Evolutionary conservation across 2,329 filamentous ascomycete species (phyloP), one percentile per base, ranked within the genome.

Genomic region (Penicillium sp.): DNA sequence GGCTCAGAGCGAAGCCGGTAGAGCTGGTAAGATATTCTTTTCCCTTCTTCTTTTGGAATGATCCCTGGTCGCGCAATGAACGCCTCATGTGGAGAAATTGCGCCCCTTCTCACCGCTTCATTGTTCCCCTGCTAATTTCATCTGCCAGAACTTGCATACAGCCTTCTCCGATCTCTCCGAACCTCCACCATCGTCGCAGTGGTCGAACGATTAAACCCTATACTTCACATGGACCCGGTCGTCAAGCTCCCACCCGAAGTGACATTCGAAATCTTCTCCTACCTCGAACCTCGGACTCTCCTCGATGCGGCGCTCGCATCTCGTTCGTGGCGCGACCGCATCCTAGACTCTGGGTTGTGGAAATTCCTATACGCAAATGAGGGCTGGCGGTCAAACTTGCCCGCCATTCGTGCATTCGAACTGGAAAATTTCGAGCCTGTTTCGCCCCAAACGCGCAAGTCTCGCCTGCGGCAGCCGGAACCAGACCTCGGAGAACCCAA

Each of bases 161-260:
- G 85, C 43, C 82, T 96, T 22, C 81, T 97, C 52, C 84, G 88
- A 55, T 87, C 88, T 53, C 80, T 97, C 27, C 90, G 89, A 16
- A 95, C 91, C 1, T 89, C 89, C 6, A 85, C 87, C 50, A 87
- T 97, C 56, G 87, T 89, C 47, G 82, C 88, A 43, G 90, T 97
- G 49, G 90, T 96, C 44, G 85, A 92, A 51, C 84, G 88, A 59
- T 78, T 96, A 16, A 89, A 87, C 58, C 90, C 92, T 4, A 83
- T 92, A 49, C 86, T 97, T 2, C 92, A 97, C 73, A 93, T 97
- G 75, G 91, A 99, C 75, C 96, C 96, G 51, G 86, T 96, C 40
- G 80, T 85, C 60, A 86, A 91, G 66, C 84, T 99, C 0, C 94
- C 94, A 0, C 86, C 90, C 24, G 94, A 99, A 72, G 89, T 99